Conservation (phyloP, 2,329 filamentous ascomycete species). For the Colletotrichum camelliae region DNA sequence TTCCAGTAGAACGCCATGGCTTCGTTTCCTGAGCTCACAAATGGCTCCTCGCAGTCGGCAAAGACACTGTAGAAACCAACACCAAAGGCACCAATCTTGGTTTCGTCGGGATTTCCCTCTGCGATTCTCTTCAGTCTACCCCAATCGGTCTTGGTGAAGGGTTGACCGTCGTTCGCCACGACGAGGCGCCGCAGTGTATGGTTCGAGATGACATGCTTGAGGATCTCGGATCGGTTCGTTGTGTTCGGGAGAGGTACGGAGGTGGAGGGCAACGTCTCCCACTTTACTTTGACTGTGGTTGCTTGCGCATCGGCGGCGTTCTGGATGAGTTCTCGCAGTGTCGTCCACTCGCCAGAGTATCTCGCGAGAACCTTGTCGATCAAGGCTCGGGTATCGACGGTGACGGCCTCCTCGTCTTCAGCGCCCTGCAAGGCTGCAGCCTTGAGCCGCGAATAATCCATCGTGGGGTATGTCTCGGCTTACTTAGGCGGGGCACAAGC, state of each 20-base stretch:
- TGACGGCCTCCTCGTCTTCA: constrained; percentile 95
- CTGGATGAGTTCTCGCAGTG: constrained; percentile 90
- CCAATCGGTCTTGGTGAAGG: constrained; percentile 93
- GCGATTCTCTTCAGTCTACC: constrained; percentile 92
- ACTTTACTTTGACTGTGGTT: constrained; percentile 85
- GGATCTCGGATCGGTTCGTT: constrained; percentile 70
- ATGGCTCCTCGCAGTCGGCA: constrained; percentile 96
- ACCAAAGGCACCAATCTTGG: constrained; percentile 97
- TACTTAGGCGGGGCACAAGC: not conserved
- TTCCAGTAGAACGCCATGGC: constrained; percentile 99
- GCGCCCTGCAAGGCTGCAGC: constrained; percentile 86
- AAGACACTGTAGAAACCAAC: constrained; percentile 99
- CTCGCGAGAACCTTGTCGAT: constrained; percentile 98
- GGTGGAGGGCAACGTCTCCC: constrained; percentile 87
- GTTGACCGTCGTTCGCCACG: constrained; percentile 89
- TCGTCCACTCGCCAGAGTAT: constrained; percentile 95
- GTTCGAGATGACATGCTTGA: constrained; percentile 84
- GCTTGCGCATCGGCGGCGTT: constrained; percentile 98
- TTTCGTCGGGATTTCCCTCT: constrained; percentile 98
- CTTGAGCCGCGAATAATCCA: constrained; percentile 79
- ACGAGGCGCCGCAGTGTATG: constrained; percentile 88
- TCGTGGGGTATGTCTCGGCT: constrained; percentile 35
- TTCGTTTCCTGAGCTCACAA: constrained; percentile 89
- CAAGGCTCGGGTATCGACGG: constrained; percentile 92
- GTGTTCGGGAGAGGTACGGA: constrained; percentile 73